phyloP scores from a whole-genome alignment of 192 early-diverging fungal genomes.

The Chytriomyces sp. region DNA sequence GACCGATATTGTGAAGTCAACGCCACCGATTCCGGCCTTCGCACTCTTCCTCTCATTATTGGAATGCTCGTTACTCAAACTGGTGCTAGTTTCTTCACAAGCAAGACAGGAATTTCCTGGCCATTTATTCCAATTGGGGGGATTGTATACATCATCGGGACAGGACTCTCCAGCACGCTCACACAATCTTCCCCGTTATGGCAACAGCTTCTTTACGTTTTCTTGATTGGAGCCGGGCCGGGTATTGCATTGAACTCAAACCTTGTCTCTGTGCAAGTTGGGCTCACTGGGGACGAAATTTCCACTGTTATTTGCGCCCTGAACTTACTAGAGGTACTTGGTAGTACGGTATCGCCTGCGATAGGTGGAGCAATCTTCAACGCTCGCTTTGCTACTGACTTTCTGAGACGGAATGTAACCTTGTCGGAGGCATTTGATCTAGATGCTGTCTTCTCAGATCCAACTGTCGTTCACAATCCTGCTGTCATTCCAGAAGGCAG shows the following conservation, averaged over 20 bases:
- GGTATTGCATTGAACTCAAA: slow-evolving; percentile 69
- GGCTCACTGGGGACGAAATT: too few species aligned
- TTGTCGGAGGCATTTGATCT: too few species aligned
- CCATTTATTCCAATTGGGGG: slow-evolving; percentile 61
- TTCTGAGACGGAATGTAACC: too few species aligned
- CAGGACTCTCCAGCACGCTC: slow-evolving; percentile 63
- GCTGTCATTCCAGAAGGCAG: too few species aligned
- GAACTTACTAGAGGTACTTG: too few species aligned
- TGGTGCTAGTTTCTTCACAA: slow-evolving; percentile 57
- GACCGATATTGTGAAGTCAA: slow-evolving; percentile 36
- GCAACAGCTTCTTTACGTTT: slow-evolving; percentile 60
- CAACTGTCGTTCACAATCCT: too few species aligned
- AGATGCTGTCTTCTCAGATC: too few species aligned
- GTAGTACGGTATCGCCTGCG: too few species aligned
- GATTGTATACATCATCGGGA: slow-evolving; percentile 46
- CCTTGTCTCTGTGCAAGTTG: slow-evolving; percentile 67
- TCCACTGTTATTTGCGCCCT: too few species aligned
- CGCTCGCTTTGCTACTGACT: too few species aligned
- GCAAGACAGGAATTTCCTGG: slow-evolving; percentile 59
- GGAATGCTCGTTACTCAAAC: slow-evolving; percentile 62
- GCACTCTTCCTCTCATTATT: slow-evolving; percentile 69
- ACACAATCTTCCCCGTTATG: slow-evolving; percentile 51
- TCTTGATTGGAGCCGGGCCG: slow-evolving; percentile 71
- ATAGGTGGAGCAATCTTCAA: too few species aligned
- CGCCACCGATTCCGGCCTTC: slow-evolving; percentile 71